Percentiles rank a stretch among this genome's conserved stretches.
Conservation (phyloP, 495 filamentous ascomycete species). For the Penicillium daleae region DNA sequence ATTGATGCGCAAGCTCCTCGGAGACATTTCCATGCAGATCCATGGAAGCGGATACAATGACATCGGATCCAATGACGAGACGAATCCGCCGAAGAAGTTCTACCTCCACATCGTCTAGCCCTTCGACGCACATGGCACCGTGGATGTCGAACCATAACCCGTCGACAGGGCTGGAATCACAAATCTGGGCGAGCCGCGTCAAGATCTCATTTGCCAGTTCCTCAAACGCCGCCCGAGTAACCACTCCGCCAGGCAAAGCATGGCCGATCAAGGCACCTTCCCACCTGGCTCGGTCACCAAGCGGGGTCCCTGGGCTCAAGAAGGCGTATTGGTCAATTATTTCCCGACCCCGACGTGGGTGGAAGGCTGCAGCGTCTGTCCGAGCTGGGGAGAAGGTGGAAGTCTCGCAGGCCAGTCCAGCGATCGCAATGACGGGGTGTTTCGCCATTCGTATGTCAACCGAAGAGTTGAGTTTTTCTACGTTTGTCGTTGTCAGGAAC, state of each 20-base stretch:
- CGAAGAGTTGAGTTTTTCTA: not conserved
- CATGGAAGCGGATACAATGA: conserved; percentile 59
- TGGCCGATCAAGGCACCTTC: conserved; percentile 57
- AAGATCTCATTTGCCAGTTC: conserved; percentile 53
- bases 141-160: conserved; percentile 64
- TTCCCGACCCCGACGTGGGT: conserved; percentile 51
- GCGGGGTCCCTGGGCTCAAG: conserved; percentile 41
- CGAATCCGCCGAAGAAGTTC: conserved; percentile 56
- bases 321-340: conserved; percentile 54
- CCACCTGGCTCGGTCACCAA: conserved; percentile 52
- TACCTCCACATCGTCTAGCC: conserved; percentile 53
- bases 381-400: conserved; percentile 59
- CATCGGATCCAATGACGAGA: conserved; percentile 48
- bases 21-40: conserved; percentile 63
- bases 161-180: conserved; percentile 36
- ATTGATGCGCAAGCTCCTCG: conserved; percentile 50
- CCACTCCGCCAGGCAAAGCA: conserved; percentile 57
- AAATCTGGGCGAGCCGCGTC: conserved; percentile 41
- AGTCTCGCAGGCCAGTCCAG: conserved; percentile 60
- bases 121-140: conserved; percentile 61
- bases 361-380: conserved; percentile 55
- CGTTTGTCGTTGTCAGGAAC: not conserved
- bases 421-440: conserved; percentile 55
- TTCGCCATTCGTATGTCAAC: conserved; percentile 2
- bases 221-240: conserved; percentile 52